Conservation (phyloP, 495 filamentous ascomycete genomes). For the Trichoderma asperelloides region DNA sequence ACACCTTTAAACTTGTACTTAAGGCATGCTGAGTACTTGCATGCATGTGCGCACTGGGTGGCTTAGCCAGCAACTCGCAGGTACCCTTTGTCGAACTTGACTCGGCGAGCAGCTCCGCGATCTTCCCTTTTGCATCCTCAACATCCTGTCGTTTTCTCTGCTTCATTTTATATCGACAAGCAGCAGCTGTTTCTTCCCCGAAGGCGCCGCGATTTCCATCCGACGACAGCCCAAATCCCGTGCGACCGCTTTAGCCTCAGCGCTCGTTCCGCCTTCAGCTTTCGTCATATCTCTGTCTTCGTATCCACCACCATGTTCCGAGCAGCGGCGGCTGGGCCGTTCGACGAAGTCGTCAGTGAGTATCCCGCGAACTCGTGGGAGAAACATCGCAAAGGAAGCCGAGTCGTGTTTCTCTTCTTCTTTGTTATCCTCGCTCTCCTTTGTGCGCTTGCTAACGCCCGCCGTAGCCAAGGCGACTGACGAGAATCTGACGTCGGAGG, state of each 20-base stretch:
- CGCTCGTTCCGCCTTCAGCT: not conserved
- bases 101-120: not conserved
- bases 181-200: not conserved
- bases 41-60: not conserved
- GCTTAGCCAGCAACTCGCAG: not conserved
- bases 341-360: slow-evolving; percentile 45
- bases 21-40: not conserved
- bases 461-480: slow-evolving; percentile 88
- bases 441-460: slow-evolving; percentile 8
- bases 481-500: slow-evolving; percentile 95
- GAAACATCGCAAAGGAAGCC: not conserved
- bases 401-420: not conserved
- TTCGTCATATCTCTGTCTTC: not conserved
- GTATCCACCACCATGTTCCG: slow-evolving; percentile 36
- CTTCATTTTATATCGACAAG: not conserved
- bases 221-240: not conserved
- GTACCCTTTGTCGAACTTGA: not conserved
- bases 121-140: not conserved
- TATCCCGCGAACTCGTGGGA: slow-evolving; percentile 9
- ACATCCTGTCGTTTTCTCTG: not conserved
- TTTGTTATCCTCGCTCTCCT: not conserved
- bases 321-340: slow-evolving; percentile 40
- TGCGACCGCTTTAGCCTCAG: not conserved
- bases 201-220: not conserved
- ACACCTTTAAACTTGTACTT: too few species aligned